Evolutionary conservation across 176 grass and related monocot genomes (phyloP), one percentile per base, ranked within the genome.

Genomic region (Oryza glumipatula): DNA sequence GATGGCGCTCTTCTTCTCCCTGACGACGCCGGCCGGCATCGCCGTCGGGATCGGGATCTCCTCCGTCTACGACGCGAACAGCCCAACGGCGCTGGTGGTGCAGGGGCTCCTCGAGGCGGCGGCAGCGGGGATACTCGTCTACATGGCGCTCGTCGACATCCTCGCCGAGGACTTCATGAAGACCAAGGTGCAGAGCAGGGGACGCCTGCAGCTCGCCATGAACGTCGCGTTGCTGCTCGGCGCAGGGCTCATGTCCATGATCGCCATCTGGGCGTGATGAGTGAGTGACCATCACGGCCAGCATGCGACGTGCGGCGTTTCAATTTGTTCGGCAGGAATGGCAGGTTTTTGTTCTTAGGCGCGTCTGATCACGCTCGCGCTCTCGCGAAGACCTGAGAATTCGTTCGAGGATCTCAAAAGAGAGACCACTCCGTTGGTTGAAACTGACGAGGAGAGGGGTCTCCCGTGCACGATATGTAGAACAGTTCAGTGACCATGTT

Each of bases 81-180:
- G 82, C 47, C 84, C 79, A 7, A 88, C 32, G 23, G 92, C 90
- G 4, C 83, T 94, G 75, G 80, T 94, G 0, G 84, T 94, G 8
- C 81, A 94, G 88, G 95, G 95, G 6, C 0, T 97, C 4, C 75
- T 97, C 0, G 65, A 94, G 65, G 85, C 92, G 2, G 84, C 73
- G 0, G 77, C 92, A 0, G 92, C 95, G 0, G 92, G 95, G 77
- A 97, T 97, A 43, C 80, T 93, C 28, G 63, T 93, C 13, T 97
- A 94, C 69, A 97, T 94, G 92, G 84, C 89, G 1, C 84, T 94
- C 6, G 92, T 92, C 11, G 89, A 94, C 71, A 76, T 94, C 44
- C 87, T 94, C 3, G 89, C 84, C 3, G 87, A 89, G 85, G 92
- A 94, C 35, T 92, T 94, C 69, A 80, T 65, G 79, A 93, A 81